Evolutionary conservation across 768 basidiomycete genomes (phyloP), one percentile per base, ranked within the genome.

Genomic region (Lactarius quietus): DNA sequence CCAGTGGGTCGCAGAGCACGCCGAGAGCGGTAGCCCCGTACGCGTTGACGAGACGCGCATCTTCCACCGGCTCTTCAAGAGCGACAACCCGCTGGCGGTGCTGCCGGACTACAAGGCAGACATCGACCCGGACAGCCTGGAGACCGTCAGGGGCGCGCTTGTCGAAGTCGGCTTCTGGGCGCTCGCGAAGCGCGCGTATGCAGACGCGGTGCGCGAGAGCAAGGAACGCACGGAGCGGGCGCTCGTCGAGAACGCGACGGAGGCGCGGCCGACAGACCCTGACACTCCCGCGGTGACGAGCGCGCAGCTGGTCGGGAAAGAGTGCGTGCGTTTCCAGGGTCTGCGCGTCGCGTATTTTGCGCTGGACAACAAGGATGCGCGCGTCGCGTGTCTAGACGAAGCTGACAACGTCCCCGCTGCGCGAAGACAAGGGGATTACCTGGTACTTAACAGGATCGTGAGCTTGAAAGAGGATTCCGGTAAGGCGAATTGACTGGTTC

Each of bases 251-350:
- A 83, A 77, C 23, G 72, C 69, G 69, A 74, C 74, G 38, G 74
- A 73, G 41, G 75, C 73, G 14, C 64, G 74, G 20, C 75, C 72
- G 4, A 73, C 74, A 39, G 74, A 78, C 39, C 82, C 82, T 39
- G 83, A 82, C 61, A 90, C 86, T 31, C 93, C 92, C 1, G 82
- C 84, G 57, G 87, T 88, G 26, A 91, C 87, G 7, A 86, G 82
- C 59, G 88, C 86, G 61, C 91, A 93, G 75, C 81, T 96, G 45
- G 84, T 92, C 53, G 96, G 91, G 31, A 90, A 90, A 75, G 97
- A 98, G 76, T 92, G 89, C 73, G 84, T 98, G 62, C 84, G 97
- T 43, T 98, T 99, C 87, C 97, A 99, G 77, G 97, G 95, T 9
- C 81, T 98, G 72, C 87, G 97, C 12, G 88, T 98, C 55, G 97